phyloP scores from a whole-genome alignment of 1,284 basidiomycete species.

The Naganishia cerealis region DNA sequence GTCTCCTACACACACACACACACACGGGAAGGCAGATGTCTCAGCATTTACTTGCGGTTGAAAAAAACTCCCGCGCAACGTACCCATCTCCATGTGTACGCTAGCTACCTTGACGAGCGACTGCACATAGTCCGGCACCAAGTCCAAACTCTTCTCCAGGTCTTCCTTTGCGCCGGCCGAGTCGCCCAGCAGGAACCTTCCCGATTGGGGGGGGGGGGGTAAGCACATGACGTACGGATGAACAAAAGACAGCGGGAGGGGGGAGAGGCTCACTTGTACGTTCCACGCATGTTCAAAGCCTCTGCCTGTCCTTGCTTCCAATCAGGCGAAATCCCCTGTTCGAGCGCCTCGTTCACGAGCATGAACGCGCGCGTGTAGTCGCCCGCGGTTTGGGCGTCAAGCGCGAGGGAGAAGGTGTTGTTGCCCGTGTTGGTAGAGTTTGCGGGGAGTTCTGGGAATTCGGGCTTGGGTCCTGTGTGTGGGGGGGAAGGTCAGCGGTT shows the following conservation, averaged over 20 bases:
- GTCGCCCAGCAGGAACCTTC: conserved; percentile 82
- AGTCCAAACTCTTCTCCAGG: conserved; percentile 72
- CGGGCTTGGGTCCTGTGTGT: conserved; percentile 64
- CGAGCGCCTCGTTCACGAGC: conserved; percentile 80
- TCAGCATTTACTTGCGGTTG: too few species aligned
- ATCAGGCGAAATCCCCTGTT: conserved; percentile 73
- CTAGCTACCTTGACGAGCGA: conserved; percentile 95
- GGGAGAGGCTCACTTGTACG: conserved; percentile 71
- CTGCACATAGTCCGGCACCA: conserved; percentile 78
- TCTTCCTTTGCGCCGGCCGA: conserved; percentile 81
- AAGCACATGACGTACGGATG: conserved; percentile 4
- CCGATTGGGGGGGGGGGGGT: background rate
- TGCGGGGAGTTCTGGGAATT: conserved; percentile 71
- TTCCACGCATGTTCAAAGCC: conserved; percentile 89
- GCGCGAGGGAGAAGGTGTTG: conserved; percentile 74
- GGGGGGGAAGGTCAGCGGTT: background rate
- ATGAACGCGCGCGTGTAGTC: conserved; percentile 82
- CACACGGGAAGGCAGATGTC: too few species aligned
- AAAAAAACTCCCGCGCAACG: too few species aligned
- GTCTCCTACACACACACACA: conserved; percentile 59
- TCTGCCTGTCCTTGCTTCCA: conserved; percentile 75
- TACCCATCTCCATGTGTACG: conserved; percentile 91
- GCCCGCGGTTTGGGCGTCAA: conserved; percentile 80
- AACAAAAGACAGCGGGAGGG: background rate
- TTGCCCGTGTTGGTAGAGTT: conserved; percentile 66